Evolutionary conservation across 1,284 basidiomycete species (phyloP), one percentile per base, ranked within the genome.

Genomic region (Ceratobasidium sp.): DNA sequence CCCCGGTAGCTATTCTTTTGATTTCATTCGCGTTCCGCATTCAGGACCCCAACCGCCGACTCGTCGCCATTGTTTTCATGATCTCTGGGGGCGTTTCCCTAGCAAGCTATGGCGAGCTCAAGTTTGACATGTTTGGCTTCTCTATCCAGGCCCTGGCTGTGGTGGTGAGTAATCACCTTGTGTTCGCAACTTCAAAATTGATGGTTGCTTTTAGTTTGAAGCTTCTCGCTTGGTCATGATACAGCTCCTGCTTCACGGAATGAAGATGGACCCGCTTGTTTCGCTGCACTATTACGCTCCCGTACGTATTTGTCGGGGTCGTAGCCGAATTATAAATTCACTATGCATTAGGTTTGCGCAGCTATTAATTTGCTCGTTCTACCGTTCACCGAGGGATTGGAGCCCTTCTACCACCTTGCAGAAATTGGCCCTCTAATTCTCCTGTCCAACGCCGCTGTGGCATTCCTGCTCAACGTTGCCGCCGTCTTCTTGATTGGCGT

Each of bases 251-350:
- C 85, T 98, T 1, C 96, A 98, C 79, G 95, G 95, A 56, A 83
- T 97, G 78, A 96, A 98, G 83, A 94, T 98, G 95, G 94, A 97
- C 79, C 96, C 96, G 2, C 86, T 98, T 32, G 94, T 96, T 29
- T 97, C 94, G 35, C 82, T 98, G 68, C 93, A 98, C 82, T 98
- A 97, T 84, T 96, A 94, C 78, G 93, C 93, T 8, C 93, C 93
- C n/a, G 92, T 76, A 67, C 2, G 74, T 58, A 32, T 38, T 25
- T 53, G n/a, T 40, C 13, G 27, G 20, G 6, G 8, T 53, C 15
- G 17, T 32, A 25, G 20, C 31, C 10, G 20, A 35, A 53, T 53
- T 25, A 5, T 31, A 29, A 25, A 27, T 42, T 17, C 13, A 20
- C 13, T 78, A 77, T 71, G 75, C 76, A 1, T 78, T 78, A 76